These are phyloP conservation scores for Ogataea zsoltii DNA, from an alignment of 805 yeast genomes.

Conservation along the genomic window DNA sequence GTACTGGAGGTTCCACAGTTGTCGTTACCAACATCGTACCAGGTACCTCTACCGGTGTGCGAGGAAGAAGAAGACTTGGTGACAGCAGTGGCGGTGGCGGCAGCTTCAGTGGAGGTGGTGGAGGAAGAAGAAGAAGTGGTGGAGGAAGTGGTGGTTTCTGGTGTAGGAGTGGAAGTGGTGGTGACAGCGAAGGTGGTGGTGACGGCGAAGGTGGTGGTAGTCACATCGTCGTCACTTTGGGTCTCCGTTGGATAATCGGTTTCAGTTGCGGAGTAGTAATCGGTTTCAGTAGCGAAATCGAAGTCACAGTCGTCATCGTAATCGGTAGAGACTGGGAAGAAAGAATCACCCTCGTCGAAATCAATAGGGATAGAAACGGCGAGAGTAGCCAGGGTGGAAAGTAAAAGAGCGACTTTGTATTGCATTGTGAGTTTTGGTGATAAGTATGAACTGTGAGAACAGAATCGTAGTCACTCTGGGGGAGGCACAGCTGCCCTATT, in stretches of 20 bases:
- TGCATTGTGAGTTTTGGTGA: conserved; percentile 8
- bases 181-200: neutral
- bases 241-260: neutral
- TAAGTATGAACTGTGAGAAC: neutral
- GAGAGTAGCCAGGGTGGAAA: conserved; percentile 2
- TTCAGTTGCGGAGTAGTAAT: neutral
- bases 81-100: conserved; percentile 8
- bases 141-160: neutral
- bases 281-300: neutral
- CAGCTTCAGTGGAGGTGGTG: conserved; percentile 8
- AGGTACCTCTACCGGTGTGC: conserved; percentile 49
- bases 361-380: conserved; percentile 12
- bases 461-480: neutral
- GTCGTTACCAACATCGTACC: conserved; percentile 46
- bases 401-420: conserved; percentile 8
- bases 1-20: conserved; percentile 50
- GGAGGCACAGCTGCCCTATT: neutral
- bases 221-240: neutral
- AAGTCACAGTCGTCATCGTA: neutral
- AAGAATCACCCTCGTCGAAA: neutral
- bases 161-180: neutral
- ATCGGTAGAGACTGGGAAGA: neutral
- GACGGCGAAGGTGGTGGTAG: neutral
- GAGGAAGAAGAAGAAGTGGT: conserved; percentile 7
- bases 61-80: conserved; percentile 7